Evolutionary conservation across 2,329 filamentous ascomycete genomes (phyloP), one percentile per base, ranked within the genome.

Genomic region (Aspergillus tamarii): DNA sequence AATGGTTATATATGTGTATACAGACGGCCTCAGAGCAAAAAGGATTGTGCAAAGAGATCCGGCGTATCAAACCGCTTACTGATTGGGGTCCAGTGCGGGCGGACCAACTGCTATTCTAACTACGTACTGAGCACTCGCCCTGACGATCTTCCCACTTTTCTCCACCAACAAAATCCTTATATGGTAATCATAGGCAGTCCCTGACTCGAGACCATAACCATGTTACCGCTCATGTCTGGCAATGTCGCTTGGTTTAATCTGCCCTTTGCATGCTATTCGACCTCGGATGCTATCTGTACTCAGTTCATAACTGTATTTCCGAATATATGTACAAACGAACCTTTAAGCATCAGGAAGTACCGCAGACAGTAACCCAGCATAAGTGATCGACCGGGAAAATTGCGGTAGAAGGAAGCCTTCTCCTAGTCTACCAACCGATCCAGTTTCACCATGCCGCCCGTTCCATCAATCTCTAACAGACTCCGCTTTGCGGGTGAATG

Each of bases 101-200:
- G 32, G 32, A 21, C n/a, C 52, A 55, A 39, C 52, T 39, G 52
- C 23, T 55, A 55, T 39, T 23, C 10, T 21, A 12, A 54, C 32
- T 19, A 10, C 28, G 2, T 28, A 32, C 21, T 53, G 21, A 10
- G 34, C n/a, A 54, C 28, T 30, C 45, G 12, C 45, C 57, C 57
- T 59, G 57, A 50, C 57, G 57, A 59, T 59, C 57, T 50, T 50
- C 36, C 48, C 3, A 30, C 21, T 36, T 59, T 36, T 59, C 57
- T 52, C 57, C 57, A 21, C 45, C 57, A 59, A 41, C 45, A 52
- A 41, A 21, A 45, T 59, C 32, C 57, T 14, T 52, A 52, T 30
- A 8, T 2, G 57, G 57, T 21, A 48, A 36, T 16, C 8, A 39
- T 50, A n/a, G 52, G 14, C 52, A 55, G 6, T 39, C n/a, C 32